Percentiles rank a stretch among this genome's conserved stretches.
These are phyloP conservation scores for Wickerhamiella domercqiae DNA, from an alignment of 805 yeast species.

Conservation along the genomic window DNA sequence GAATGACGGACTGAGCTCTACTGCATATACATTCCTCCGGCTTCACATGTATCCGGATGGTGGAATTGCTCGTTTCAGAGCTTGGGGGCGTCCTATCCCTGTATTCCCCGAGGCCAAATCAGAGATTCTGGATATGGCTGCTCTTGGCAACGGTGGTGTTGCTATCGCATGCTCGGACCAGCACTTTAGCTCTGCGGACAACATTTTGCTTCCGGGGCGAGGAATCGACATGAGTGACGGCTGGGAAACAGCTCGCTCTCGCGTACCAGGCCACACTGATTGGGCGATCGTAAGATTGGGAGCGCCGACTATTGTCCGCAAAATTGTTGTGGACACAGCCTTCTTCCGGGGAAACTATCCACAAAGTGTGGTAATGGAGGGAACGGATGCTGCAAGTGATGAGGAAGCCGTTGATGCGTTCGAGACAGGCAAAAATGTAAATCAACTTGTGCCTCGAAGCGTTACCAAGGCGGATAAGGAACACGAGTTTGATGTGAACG, in stretches of 20 bases:
- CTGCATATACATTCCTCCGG: slow-evolving; percentile 61
- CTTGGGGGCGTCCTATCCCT: slow-evolving; percentile 76
- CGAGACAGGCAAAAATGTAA: too few species aligned
- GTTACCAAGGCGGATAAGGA: slow-evolving; percentile 77
- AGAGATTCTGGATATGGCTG: slow-evolving; percentile 55
- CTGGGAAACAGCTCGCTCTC: slow-evolving; percentile 91
- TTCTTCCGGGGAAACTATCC: slow-evolving; percentile 94
- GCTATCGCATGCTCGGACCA: slow-evolving; percentile 75
- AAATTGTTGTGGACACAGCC: slow-evolving; percentile 74
- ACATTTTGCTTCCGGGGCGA: slow-evolving; percentile 79
- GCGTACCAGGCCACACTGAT: slow-evolving; percentile 71
- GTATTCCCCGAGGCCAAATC: slow-evolving; percentile 35
- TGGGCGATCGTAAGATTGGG: slow-evolving; percentile 84
- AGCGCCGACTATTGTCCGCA: slow-evolving; percentile 37
- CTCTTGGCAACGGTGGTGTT: slow-evolving; percentile 77
- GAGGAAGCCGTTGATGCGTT: slow-evolving; percentile 35
- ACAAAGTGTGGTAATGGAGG: slow-evolving; percentile 59
- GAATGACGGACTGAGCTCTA: slow-evolving; percentile 35
- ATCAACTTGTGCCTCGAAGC: slow-evolving; percentile 42
- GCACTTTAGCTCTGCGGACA: slow-evolving; percentile 87
- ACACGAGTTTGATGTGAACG: slow-evolving; percentile 33
- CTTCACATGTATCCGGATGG: slow-evolving; percentile 96
- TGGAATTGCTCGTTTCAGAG: slow-evolving; percentile 87
- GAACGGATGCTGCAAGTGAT: slow-evolving; percentile 26
- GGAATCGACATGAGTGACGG: slow-evolving; percentile 97